Conservation (phyloP, 208 protist genomes). For the Polymyxa betae region DNA sequence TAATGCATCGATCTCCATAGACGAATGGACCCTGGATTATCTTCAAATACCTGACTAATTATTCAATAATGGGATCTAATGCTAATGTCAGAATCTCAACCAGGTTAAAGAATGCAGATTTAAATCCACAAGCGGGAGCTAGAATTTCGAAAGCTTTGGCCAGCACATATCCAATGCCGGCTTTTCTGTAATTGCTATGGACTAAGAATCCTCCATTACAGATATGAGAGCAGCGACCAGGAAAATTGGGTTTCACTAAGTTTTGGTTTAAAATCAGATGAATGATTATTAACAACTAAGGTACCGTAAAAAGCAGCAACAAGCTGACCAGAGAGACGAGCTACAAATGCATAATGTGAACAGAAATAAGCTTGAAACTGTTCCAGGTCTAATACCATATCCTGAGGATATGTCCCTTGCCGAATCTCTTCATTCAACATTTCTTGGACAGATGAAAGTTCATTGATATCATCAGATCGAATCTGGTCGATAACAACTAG, state of each 20-base stretch:
- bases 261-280: neutral
- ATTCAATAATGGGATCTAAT: too few species aligned
- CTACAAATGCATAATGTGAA: neutral
- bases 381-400: neutral
- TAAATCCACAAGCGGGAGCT: neutral
- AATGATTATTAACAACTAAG: neutral
- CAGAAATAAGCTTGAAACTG: neutral
- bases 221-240: neutral
- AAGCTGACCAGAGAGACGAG: neutral
- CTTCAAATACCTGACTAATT: too few species aligned
- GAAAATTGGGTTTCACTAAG: slow-evolving; percentile 4
- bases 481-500: neutral
- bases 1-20: neutral
- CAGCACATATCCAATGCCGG: neutral
- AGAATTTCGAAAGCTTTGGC: neutral
- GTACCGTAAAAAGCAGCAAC: neutral
- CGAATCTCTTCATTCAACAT: neutral
- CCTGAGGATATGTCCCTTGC: neutral
- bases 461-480: neutral
- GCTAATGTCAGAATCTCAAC: too few species aligned
- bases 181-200: neutral
- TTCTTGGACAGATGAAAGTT: neutral
- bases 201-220: neutral
- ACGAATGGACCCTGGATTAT: neutral
- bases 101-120: neutral